A percentile compares a stretch with the other conserved stretches of the same genome.
These are phyloP conservation scores for Rhynchosporium secalis DNA, from an alignment of 2,329 filamentous ascomycete genomes.

Conservation along the genomic window DNA sequence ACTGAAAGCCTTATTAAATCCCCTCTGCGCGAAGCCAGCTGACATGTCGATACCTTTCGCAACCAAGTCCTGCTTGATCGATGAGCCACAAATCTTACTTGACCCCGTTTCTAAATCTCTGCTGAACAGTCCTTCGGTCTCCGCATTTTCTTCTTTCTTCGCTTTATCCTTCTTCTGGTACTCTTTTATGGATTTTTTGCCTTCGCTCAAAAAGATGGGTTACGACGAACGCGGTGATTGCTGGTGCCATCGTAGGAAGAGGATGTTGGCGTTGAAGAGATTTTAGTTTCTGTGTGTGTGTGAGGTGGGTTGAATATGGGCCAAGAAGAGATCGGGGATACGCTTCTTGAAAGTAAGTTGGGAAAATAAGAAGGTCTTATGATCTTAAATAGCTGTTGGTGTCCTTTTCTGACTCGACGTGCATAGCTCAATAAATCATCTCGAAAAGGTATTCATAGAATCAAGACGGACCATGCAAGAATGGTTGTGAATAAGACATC, in stretches of 20 bases:
- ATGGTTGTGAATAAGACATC: no score
- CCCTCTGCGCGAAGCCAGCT: neutral
- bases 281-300: neutral
- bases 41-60: neutral
- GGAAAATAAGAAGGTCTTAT: no score
- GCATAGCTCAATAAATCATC: no score
- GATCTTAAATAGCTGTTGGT: no score
- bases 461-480: no score
- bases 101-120: neutral
- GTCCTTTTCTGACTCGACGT: no score
- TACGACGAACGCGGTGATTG: neutral
- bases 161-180: neutral
- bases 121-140: neutral
- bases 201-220: neutral
- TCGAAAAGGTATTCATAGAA: no score
- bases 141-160: neutral
- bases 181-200: neutral
- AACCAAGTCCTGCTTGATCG: neutral
- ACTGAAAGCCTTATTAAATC: neutral
- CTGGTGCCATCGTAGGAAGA: neutral
- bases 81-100: neutral
- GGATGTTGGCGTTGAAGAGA: neutral
- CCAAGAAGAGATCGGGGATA: no score
- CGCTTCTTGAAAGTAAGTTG: no score
- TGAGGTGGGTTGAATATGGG: neutral